Conservation (phyloP, 1,284 basidiomycete species). For the Schizophyllum commune region DNA sequence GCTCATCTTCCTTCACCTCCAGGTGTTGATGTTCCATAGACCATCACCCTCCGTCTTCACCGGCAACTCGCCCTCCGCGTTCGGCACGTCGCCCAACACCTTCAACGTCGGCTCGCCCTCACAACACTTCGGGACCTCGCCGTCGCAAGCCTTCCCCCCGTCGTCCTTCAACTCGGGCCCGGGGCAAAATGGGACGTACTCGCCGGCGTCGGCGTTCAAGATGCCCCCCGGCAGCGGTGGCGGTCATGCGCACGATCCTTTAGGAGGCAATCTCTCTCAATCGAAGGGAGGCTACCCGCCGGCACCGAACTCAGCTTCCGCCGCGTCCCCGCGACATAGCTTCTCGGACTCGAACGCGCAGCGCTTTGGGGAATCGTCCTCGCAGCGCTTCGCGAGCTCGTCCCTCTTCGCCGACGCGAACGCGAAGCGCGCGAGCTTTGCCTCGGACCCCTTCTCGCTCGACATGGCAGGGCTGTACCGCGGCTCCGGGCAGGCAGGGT, state of each 20-base stretch:
- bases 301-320: not conserved
- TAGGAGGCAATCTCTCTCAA: not conserved
- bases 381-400: not conserved
- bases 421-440: not conserved
- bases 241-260: not conserved
- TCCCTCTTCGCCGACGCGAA: not conserved
- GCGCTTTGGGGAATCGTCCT: not conserved
- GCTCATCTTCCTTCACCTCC: too few species aligned
- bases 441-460: not conserved
- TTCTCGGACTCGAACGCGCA: not conserved
- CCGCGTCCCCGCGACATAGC: not conserved
- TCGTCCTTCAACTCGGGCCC: slow-evolving; percentile 51
- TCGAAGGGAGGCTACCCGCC: not conserved
- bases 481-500: not conserved
- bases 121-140: slow-evolving; percentile 25
- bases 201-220: slow-evolving; percentile 8
- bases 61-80: not conserved
- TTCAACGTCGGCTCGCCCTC: slow-evolving; percentile 42
- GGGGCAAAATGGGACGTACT: slow-evolving; percentile 12
- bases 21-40: not conserved
- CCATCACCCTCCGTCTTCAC: not conserved
- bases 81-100: slow-evolving; percentile 3
- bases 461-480: not conserved
- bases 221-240: not conserved
- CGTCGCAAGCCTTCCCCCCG: slow-evolving; percentile 53